Conservation (phyloP, 2,329 filamentous ascomycete genomes). For the Nannizziopsis arthrosporioides region DNA sequence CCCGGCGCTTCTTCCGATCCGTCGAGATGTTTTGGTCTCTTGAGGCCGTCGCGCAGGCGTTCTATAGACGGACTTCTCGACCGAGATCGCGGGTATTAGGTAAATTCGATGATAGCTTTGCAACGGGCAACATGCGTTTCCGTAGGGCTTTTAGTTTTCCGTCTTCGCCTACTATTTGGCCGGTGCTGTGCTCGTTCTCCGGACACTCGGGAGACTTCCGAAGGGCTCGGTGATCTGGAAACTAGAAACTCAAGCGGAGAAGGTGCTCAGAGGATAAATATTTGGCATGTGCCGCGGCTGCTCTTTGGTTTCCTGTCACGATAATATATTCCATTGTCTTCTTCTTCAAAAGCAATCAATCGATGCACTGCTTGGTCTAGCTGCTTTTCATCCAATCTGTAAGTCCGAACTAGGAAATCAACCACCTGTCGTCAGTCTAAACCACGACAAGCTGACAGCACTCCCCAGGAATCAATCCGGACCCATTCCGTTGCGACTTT, state of each 20-base stretch:
- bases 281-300: conserved; percentile 15
- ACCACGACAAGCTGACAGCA: no score
- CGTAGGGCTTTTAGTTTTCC: background rate
- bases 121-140: background rate
- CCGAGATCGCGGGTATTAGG: background rate
- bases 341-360: conserved; percentile 1
- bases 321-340: background rate
- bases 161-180: conserved; percentile 4
- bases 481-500: no score
- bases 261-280: conserved; percentile 3
- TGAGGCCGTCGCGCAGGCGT: no score
- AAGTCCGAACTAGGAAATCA: background rate
- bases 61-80: background rate
- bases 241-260: conserved; percentile 9
- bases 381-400: background rate
- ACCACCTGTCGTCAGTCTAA: no score
- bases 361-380: background rate
- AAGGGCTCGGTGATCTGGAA: conserved; percentile 9
- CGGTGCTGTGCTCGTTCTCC: background rate
- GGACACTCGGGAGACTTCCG: conserved; percentile 11
- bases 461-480: no score
- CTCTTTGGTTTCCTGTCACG: conserved; percentile 6
- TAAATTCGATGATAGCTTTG: no score
- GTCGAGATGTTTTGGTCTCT: no score
- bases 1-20: no score